These are phyloP conservation scores for Colletotrichum musae DNA, from an alignment of 2,329 filamentous ascomycete species.

Conservation along the genomic window DNA sequence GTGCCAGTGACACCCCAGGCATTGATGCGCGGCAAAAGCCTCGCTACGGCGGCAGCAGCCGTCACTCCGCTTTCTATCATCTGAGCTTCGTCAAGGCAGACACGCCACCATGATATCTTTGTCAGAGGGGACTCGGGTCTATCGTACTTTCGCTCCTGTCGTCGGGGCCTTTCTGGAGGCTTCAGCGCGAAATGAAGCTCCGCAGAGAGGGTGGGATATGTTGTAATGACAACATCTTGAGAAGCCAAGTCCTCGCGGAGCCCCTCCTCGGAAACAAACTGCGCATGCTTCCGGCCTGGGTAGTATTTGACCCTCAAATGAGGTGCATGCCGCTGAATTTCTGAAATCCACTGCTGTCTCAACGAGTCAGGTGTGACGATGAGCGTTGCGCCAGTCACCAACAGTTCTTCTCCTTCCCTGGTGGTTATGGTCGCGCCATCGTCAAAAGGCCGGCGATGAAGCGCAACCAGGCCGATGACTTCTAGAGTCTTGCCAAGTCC, in stretches of 20 bases:
- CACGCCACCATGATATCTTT: conserved; percentile 88
- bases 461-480: conserved; percentile 77
- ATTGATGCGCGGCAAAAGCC: conserved; percentile 84
- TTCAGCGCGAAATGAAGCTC: conserved; percentile 85
- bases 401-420: conserved; percentile 58
- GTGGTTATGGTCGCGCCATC: conserved; percentile 49
- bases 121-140: conserved; percentile 82
- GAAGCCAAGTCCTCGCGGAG: conserved; percentile 61
- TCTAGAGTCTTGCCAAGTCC: conserved; percentile 87
- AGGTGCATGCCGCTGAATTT: conserved; percentile 72
- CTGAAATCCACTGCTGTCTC: conserved; percentile 73
- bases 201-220: conserved; percentile 78
- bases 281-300: conserved; percentile 60
- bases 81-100: conserved; percentile 85
- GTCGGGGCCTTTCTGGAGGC: conserved; percentile 77
- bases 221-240: conserved; percentile 75
- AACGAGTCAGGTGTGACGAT: conserved; percentile 73
- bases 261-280: conserved; percentile 53
- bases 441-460: conserved; percentile 65
- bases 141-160: conserved; percentile 76
- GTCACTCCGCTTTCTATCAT: conserved; percentile 94
- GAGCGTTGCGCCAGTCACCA: conserved; percentile 68
- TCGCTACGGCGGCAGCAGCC: conserved; percentile 85
- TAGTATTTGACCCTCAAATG: conserved; percentile 70
- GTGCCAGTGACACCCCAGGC: conserved; percentile 96